These are phyloP conservation scores for Ophiostoma fasciatum DNA, from an alignment of 2,329 filamentous ascomycete species.

Conservation along the genomic window DNA sequence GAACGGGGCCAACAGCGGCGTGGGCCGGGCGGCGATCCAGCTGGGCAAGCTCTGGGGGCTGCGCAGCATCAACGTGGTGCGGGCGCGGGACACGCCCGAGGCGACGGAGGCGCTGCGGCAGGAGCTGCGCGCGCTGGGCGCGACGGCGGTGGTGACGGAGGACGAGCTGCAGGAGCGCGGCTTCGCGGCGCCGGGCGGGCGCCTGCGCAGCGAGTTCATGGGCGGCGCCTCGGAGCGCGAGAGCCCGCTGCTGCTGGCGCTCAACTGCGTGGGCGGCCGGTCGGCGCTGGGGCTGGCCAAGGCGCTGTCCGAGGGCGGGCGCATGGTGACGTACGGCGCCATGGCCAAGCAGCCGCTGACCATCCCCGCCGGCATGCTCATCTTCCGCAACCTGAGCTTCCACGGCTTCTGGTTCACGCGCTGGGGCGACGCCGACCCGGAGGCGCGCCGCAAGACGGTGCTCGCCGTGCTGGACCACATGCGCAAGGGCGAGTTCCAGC, in stretches of 20 bases:
- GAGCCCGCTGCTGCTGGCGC: constrained; percentile 52
- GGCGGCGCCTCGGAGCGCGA: constrained; percentile 46
- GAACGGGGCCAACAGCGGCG: constrained; percentile 90
- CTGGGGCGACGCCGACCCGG: constrained; percentile 66
- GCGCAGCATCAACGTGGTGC: constrained; percentile 78
- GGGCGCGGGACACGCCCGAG: constrained; percentile 49
- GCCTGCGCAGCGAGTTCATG: constrained; percentile 46
- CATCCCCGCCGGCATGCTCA: constrained; percentile 70
- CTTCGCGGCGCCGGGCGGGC: constrained; percentile 42
- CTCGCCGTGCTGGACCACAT: constrained; percentile 68
- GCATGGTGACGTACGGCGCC: constrained; percentile 85
- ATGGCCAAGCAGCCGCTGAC: constrained; percentile 82
- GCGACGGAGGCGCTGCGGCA: constrained; percentile 45
- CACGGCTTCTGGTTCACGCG: constrained; percentile 89
- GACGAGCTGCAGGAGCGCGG: constrained; percentile 39
- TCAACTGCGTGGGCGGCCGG: constrained; percentile 93
- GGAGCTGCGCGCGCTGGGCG: constrained; percentile 40
- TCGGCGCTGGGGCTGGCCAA: constrained; percentile 67
- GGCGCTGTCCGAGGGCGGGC: constrained; percentile 50
- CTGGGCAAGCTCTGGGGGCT: constrained; percentile 74
- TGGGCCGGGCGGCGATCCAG: constrained; percentile 84
- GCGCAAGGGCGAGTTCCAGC: constrained; percentile 60
- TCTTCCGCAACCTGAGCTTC: constrained; percentile 85
- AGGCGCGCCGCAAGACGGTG: constrained; percentile 66
- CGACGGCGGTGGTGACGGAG: constrained; percentile 41